phyloP scores from a whole-genome alignment of 225 moss, liverwort and hornwort species.

The Pseudisothecium myosuroides region DNA sequence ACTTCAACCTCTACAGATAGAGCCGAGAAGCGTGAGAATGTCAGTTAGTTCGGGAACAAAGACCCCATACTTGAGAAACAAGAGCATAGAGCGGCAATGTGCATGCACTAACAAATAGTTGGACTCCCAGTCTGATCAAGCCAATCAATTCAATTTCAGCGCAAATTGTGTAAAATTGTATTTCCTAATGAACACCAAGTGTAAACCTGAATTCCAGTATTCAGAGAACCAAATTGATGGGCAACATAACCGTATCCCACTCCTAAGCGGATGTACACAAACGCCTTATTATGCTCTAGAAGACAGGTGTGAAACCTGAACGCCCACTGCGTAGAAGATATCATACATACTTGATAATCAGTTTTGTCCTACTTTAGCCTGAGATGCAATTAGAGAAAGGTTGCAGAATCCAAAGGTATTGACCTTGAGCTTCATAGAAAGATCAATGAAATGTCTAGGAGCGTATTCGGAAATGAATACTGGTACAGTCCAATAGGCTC shows the following conservation, averaged over 20 bases:
- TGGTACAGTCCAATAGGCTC: not conserved
- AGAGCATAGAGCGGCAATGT: slow-evolving; percentile 67
- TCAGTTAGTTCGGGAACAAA: too few species aligned
- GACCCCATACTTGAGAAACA: slow-evolving; percentile 42
- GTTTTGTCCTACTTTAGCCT: not conserved
- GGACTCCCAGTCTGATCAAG: slow-evolving; percentile 14
- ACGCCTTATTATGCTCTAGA: slow-evolving; percentile 20
- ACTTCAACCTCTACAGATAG: too few species aligned
- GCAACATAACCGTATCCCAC: slow-evolving; percentile 11
- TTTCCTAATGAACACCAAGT: not conserved
- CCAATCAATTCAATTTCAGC: not conserved
- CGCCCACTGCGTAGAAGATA: slow-evolving; percentile 17
- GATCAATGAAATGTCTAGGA: not conserved
- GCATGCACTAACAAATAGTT: slow-evolving; percentile 42
- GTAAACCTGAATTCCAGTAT: not conserved
- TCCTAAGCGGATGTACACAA: not conserved
- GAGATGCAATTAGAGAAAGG: not conserved
- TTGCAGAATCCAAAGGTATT: not conserved
- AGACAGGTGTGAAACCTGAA: slow-evolving; percentile 32
- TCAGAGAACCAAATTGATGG: not conserved
- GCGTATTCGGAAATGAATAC: not conserved
- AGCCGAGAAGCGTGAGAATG: too few species aligned
- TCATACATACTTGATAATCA: not conserved
- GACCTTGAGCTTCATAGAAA: not conserved
- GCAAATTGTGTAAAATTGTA: not conserved